Percentiles rank a stretch among this genome's conserved stretches.
phyloP scores from a whole-genome alignment of 805 yeast species.

The Cyberlindnera petersonii region DNA sequence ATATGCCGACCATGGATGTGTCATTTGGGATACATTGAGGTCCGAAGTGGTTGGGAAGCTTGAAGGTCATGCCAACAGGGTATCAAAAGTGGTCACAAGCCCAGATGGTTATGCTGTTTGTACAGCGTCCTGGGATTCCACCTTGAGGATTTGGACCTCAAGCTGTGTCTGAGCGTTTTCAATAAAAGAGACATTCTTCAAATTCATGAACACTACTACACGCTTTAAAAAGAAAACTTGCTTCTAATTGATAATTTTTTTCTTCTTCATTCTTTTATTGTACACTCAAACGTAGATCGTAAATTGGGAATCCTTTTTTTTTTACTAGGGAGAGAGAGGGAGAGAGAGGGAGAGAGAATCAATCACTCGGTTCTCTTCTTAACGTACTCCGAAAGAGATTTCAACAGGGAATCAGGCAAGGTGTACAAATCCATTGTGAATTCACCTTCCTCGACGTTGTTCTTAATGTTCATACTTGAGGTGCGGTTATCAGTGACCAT shows the following conservation, averaged over 20 bases:
- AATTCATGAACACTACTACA: background rate
- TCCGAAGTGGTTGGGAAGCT: slow-evolving; percentile 61
- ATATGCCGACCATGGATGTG: slow-evolving; percentile 70
- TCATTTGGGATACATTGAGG: slow-evolving; percentile 73
- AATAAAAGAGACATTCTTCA: no score
- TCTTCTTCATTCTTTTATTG: background rate
- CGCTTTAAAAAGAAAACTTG: no score
- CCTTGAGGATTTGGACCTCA: slow-evolving; percentile 63
- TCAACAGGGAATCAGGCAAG: slow-evolving; percentile 83
- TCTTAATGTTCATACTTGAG: slow-evolving; percentile 90
- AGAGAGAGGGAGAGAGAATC: background rate
- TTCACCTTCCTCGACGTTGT: slow-evolving; percentile 95
- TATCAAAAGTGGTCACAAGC: slow-evolving; percentile 60
- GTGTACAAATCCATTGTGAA: slow-evolving; percentile 95
- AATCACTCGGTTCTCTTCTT: slow-evolving; percentile 51
- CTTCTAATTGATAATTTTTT: no score
- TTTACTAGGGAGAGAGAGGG: no score
- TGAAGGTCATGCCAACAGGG: slow-evolving; percentile 59
- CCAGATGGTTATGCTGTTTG: slow-evolving; percentile 74
- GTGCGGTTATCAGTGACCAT: slow-evolving; percentile 97
- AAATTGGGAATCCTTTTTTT: no score
- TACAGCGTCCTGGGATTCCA: slow-evolving; percentile 79
- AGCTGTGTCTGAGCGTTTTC: slow-evolving; percentile 22
- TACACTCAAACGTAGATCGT: slow-evolving; percentile 3
- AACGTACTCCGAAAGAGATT: slow-evolving; percentile 93